These are phyloP conservation scores for Pythium graminicola DNA, from an alignment of 352 stramenopile genomes.

Conservation along the genomic window DNA sequence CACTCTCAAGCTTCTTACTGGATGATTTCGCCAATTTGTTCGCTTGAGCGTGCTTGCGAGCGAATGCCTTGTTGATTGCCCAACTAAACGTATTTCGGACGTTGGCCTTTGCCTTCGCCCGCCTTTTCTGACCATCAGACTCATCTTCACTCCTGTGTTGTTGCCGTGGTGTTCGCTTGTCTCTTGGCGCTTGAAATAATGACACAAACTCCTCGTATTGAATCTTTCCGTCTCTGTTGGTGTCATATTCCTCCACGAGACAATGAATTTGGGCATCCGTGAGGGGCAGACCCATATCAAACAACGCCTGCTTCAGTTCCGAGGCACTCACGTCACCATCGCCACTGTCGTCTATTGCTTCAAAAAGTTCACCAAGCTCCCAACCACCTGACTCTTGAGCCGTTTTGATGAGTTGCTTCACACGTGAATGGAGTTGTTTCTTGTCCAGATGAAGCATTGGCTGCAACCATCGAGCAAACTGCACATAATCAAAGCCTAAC, in stretches of 20 bases:
- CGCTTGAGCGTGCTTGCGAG: slow-evolving; percentile 36
- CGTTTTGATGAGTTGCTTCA: slow-evolving; percentile 39
- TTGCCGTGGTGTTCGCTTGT: slow-evolving; percentile 11
- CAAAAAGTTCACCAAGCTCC: slow-evolving; percentile 51
- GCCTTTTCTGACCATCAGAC: slow-evolving; percentile 5
- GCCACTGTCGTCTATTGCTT: slow-evolving; percentile 50
- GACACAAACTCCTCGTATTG: slow-evolving; percentile 55
- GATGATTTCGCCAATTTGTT: slow-evolving; percentile 7
- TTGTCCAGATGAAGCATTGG: slow-evolving; percentile 55
- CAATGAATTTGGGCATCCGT: slow-evolving; percentile 58
- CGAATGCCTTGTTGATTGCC: slow-evolving; percentile 65
- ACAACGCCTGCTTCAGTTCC: slow-evolving; percentile 50
- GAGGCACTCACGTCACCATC: slow-evolving; percentile 42
- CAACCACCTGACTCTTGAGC: slow-evolving; percentile 34
- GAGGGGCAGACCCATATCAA: slow-evolving; percentile 58
- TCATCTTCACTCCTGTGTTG: slow-evolving; percentile 1
- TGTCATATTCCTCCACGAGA: slow-evolving; percentile 59
- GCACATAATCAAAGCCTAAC: slow-evolving; percentile 58
- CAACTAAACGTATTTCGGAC: slow-evolving; percentile 66
- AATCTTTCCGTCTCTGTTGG: slow-evolving; percentile 52
- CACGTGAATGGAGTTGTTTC: slow-evolving; percentile 40
- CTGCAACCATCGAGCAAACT: slow-evolving; percentile 66
- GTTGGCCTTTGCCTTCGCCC: slow-evolving; percentile 35
- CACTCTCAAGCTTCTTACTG: slow-evolving; percentile 1
- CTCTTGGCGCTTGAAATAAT: slow-evolving; percentile 26